phyloP scores from a whole-genome alignment of 768 basidiomycete genomes.

The Tricholomella constricta region DNA sequence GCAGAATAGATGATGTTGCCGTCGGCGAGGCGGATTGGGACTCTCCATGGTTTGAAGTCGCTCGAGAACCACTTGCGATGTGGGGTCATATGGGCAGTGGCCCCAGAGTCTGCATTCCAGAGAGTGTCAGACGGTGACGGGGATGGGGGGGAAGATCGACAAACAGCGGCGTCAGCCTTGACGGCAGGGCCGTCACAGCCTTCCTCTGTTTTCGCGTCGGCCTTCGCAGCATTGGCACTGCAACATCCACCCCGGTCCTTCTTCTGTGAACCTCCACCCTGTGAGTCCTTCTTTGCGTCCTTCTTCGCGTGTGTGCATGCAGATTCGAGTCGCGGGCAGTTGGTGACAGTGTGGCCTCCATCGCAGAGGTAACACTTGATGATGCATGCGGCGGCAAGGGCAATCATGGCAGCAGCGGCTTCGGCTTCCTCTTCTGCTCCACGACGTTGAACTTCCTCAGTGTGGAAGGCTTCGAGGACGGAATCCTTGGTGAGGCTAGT shows the following conservation, averaged over 20 bases:
- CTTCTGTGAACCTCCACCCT: background rate
- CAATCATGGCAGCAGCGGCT: background rate
- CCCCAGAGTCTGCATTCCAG: background rate
- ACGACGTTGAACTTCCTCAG: background rate
- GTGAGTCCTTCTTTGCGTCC: background rate
- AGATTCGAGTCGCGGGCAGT: background rate
- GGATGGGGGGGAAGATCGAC: background rate
- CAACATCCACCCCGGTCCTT: background rate
- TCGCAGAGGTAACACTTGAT: slow-evolving; percentile 2
- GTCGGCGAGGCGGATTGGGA: background rate
- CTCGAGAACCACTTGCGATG: background rate
- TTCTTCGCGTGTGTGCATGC: background rate
- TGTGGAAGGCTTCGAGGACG: slow-evolving; percentile 1
- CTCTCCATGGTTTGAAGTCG: too few relatives aligned
- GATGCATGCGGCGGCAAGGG: background rate
- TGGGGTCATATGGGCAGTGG: background rate
- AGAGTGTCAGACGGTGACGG: background rate
- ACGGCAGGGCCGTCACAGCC: too few relatives aligned
- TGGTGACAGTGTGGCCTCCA: background rate
- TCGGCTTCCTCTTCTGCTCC: background rate
- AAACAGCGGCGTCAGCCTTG: too few relatives aligned
- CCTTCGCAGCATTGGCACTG: background rate
- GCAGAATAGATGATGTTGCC: background rate
- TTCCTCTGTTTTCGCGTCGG: background rate
- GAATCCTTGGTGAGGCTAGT: too few relatives aligned